A percentile compares a stretch with the other conserved stretches of the same genome.
These are phyloP conservation scores for Blastobotrys terrestris DNA, from an alignment of 805 yeast genomes.

Conservation along the genomic window DNA sequence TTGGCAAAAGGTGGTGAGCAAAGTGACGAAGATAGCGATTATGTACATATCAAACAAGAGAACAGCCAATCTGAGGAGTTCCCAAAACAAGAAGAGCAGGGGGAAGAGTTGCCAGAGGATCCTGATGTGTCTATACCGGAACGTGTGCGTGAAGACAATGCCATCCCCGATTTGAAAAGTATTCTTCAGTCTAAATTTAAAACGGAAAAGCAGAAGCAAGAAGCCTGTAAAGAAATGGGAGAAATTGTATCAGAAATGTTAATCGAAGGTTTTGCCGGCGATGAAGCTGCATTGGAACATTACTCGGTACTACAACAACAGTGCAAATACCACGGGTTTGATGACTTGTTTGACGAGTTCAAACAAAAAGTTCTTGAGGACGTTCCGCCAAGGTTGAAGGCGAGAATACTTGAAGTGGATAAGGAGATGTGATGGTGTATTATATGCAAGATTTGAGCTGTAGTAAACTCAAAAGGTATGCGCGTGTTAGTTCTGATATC, in stretches of 20 bases:
- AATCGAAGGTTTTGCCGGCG: neutral
- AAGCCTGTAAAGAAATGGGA: neutral
- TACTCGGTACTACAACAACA: neutral
- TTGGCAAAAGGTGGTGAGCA: slow-evolving; percentile 3
- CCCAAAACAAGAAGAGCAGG: neutral
- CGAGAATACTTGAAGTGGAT: neutral
- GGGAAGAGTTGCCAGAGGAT: neutral
- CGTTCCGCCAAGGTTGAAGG: neutral
- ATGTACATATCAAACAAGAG: neutral
- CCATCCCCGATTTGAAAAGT: slow-evolving; percentile 4
- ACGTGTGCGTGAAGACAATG: slow-evolving; percentile 3
- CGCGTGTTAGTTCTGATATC: too few species aligned
- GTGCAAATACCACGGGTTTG: neutral
- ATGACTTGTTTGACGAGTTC: neutral
- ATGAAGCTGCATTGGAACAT: neutral
- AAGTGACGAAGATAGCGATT: neutral
- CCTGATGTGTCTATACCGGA: neutral
- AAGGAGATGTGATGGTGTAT: neutral
- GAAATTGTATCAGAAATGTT: neutral
- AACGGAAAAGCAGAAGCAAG: neutral
- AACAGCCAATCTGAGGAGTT: slow-evolving; percentile 17
- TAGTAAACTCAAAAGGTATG: too few species aligned
- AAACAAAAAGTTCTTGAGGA: neutral
- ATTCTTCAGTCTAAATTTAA: neutral
- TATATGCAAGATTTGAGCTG: too few species aligned